Percentiles rank a stretch among this genome's conserved stretches.
Evolutionary conservation across 75 land plant genomes (phyloP).

Genomic region (Sequoia sempervirens): DNA sequence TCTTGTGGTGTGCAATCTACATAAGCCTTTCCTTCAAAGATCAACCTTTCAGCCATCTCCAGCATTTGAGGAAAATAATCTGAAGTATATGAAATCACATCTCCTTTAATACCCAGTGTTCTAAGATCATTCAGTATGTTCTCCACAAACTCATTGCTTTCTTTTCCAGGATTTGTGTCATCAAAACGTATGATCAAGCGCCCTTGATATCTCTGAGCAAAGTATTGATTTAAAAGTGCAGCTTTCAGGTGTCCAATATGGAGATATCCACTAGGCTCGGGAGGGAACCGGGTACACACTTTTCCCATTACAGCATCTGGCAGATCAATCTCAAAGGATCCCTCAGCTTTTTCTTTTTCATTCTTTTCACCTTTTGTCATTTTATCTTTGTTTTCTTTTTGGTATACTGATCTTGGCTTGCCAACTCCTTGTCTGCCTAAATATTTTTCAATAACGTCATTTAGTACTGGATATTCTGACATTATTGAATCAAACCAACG

Average conservation of each 20-base stretch:
- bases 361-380: conserved; percentile 7
- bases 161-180: conserved; percentile 65
- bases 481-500: conserved; percentile 76
- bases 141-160: conserved; percentile 33
- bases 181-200: conserved; percentile 62
- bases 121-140: conserved; percentile 62
- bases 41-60: conserved; percentile 80
- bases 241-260: conserved; percentile 93
- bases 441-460: conserved; percentile 39
- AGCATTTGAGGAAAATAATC: conserved; percentile 75
- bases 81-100: conserved; percentile 84
- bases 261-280: too few species aligned
- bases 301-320: conserved; percentile 55
- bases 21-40: conserved; percentile 77
- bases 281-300: too few species aligned
- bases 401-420: conserved; percentile 21
- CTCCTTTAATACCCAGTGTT: conserved; percentile 80
- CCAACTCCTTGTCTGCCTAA: conserved; percentile 57
- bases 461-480: conserved; percentile 40
- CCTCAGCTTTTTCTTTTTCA: conserved; percentile 27
- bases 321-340: conserved; percentile 71
- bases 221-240: conserved; percentile 75
- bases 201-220: conserved; percentile 78
- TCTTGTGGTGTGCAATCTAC: conserved; percentile 94
- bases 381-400: conserved; percentile 14